These are phyloP conservation scores for Lasiodiplodia sp. DNA, from an alignment of 2,329 filamentous ascomycete genomes.

Conservation along the genomic window DNA sequence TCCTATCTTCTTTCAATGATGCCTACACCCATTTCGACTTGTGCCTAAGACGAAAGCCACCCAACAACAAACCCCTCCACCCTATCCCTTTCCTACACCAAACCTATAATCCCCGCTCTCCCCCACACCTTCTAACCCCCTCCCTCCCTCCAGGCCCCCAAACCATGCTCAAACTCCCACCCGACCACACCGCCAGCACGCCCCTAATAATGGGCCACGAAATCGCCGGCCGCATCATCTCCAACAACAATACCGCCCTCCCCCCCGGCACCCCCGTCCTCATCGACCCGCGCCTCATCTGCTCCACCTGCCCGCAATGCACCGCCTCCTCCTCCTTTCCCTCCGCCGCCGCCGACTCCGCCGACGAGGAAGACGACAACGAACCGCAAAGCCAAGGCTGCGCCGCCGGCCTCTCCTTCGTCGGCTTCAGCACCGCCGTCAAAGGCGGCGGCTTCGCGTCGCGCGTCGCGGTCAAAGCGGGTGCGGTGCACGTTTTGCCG, in stretches of 20 bases:
- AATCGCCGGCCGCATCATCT: constrained; percentile 33
- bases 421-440: constrained; percentile 30
- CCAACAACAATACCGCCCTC: constrained; percentile 35
- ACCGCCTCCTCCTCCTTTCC: neutral
- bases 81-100: neutral
- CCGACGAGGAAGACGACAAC: neutral
- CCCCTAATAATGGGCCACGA: constrained; percentile 44
- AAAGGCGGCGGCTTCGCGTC: constrained; percentile 64
- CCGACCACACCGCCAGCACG: constrained; percentile 33
- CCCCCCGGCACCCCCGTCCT: constrained; percentile 39
- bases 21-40: neutral
- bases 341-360: neutral
- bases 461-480: constrained; percentile 59
- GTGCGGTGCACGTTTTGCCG: constrained; percentile 59
- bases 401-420: constrained; percentile 36
- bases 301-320: constrained; percentile 37
- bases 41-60: no score
- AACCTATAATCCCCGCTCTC: neutral
- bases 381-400: constrained; percentile 37
- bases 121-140: neutral
- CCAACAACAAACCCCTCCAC: neutral
- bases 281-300: constrained; percentile 42
- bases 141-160: constrained; percentile 33
- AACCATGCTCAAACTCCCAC: constrained; percentile 36
- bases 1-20: neutral